Base-by-base conservation (phyloP, 2,329 filamentous ascomycete genomes). In the Botrytis porri region DNA sequence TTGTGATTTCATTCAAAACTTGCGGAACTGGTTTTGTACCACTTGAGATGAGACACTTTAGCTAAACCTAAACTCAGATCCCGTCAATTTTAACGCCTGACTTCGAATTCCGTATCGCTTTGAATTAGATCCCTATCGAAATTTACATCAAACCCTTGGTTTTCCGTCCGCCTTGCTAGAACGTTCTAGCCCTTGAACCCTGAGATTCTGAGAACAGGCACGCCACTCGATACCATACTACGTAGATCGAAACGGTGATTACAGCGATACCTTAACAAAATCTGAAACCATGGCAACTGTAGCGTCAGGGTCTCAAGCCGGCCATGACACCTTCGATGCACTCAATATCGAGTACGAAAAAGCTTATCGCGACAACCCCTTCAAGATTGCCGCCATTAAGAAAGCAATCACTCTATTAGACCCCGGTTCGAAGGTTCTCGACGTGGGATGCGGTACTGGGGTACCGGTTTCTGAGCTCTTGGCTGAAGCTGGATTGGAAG, bases 371-470 rank as follows among this genome's bases (percentile, higher is more conserved):
- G 43, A 73, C 48, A 70, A 71, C 32, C 32, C 65, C 37, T 64
- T 63, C n/a, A 70, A 70, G 32, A 64, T 61, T 16, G 29, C 60
- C 18, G 48, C 41, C 60, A 16, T 73, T 29, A 39, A 41, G 37
- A 59, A 63, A 8, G 67, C 66, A 32, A 70, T 73, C 18, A 45
- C 37, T 4, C 22, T 73, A 18, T 22, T 73, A 25, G 45, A 45
- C 14, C n/a, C 66, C 29, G 59, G 45, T 37, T 64, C 64, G 5
- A 54, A 41, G 20, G 66, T 73, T 59, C 79, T 82, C 25, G 81
- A 82, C 64, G 78, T 81, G 57, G 81, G 81, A 59, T 81, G 80
- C 70, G 81, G 81, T 12, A 80, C 80, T 1, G 81, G 81, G 25
- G 78, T 81, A 32, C 76, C 81, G 14, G 79, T 79, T 10, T 60